Evolutionary conservation across 31 red algal species (phyloP), one percentile per base, ranked within the genome.

Genomic region (Endocladia muricata): DNA sequence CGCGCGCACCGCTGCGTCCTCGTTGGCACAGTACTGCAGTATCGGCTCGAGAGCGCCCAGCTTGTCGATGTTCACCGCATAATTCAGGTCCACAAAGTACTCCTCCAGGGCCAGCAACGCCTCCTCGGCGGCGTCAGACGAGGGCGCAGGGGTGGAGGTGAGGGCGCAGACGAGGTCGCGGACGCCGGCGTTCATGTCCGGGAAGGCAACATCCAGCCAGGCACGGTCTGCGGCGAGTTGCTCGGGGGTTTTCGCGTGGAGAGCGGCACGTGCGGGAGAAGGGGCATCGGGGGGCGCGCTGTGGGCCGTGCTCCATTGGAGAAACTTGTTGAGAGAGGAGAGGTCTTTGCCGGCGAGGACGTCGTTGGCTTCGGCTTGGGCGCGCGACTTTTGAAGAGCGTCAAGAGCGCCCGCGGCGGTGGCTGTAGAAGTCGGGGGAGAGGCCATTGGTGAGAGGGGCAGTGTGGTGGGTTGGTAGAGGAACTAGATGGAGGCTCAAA

Each of bases 61-160:
- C 61, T 92, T 97, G 2, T 88, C 74, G 55, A 97, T 84, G 60
- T 97, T 97, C 21, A 92, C 58, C 0, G 94, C 94, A 32, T 78
- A 91, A 54, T 97, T 91, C 25, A 91, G 68, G 52, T 97, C 94
- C 44, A 77, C 62, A 55, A 88, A 83, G 67, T 88, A 92, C 40
- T 91, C 87, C 63, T 97, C 81, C n/a, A 97, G 41, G 11, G 47
- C 78, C 25, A 72, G 61, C 31, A 95, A 19, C 34, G 69, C 70
- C 28, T 82, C 44, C 0, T 73, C 64, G 5, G 25, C 70, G 41
- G 62, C 55, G 1, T 70, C 61, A 35, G 58, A 36, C n/a, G 47
- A 31, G 44, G 66, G 49, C 2, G 47, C 41, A 58, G 72, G 55
- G 28, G 69, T 54, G 43, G 17, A 59, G 51, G 4, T 41, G 58